These are phyloP conservation scores for Phialemonium atrogriseum DNA, from an alignment of 2,329 filamentous ascomycete species.

Conservation along the genomic window DNA sequence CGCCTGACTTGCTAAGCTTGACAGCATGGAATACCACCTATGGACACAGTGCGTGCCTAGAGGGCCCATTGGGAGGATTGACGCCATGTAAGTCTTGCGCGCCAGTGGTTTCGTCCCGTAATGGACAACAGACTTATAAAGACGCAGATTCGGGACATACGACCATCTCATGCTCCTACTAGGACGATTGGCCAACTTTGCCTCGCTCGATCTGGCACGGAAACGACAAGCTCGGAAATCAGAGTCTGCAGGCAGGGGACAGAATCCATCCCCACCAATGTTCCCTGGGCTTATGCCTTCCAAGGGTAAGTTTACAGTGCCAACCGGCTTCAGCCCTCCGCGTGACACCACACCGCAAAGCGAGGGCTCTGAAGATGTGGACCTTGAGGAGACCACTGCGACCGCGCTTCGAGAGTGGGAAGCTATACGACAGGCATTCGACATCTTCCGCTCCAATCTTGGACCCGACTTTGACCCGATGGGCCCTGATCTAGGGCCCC, in stretches of 20 bases:
- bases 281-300: conserved; percentile 51
- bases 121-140: neutral
- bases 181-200: conserved; percentile 71
- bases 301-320: conserved; percentile 38
- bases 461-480: conserved; percentile 72
- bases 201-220: conserved; percentile 65
- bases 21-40: conserved; percentile 66
- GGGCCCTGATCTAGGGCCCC: conserved; percentile 53
- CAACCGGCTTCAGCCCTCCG: conserved; percentile 47
- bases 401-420: conserved; percentile 74
- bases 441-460: conserved; percentile 55
- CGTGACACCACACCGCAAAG: conserved; percentile 30
- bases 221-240: conserved; percentile 62
- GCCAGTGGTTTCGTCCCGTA: neutral
- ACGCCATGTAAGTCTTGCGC: conserved; percentile 52
- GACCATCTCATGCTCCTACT: conserved; percentile 82
- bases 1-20: conserved; percentile 11
- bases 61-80: conserved; percentile 65
- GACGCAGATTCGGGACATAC: conserved; percentile 67
- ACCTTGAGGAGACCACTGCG: conserved; percentile 57
- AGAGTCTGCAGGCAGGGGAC: conserved; percentile 36
- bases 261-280: conserved; percentile 30
- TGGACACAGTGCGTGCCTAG: conserved; percentile 88
- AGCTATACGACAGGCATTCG: conserved; percentile 62
- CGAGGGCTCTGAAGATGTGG: conserved; percentile 40